Evolutionary conservation across 192 early-diverging fungal species (phyloP).

Genomic region (Radiomyces spectabilis): DNA sequence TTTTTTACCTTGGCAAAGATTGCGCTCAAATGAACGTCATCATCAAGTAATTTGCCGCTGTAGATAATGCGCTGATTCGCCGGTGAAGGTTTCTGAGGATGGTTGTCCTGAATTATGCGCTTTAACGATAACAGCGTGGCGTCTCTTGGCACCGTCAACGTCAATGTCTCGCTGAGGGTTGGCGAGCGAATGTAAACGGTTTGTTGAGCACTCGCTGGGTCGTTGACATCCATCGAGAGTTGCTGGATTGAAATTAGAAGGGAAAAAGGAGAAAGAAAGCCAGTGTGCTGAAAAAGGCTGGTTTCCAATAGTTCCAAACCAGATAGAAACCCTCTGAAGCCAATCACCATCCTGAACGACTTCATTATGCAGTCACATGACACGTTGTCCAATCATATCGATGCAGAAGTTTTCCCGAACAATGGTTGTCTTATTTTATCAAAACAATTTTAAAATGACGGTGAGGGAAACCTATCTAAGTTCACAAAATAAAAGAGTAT

Average conservation of each 20-base stretch:
- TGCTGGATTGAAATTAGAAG: neutral
- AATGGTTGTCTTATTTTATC: too few relatives aligned
- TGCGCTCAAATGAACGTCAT: slow-evolving; percentile 7
- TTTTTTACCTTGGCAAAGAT: slow-evolving; percentile 19
- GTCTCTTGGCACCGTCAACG: neutral
- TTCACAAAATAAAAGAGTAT: too few relatives aligned
- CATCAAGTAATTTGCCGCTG: slow-evolving; percentile 21
- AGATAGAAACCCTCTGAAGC: too few relatives aligned
- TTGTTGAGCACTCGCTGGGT: neutral
- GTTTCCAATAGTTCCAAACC: too few relatives aligned
- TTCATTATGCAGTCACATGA: neutral
- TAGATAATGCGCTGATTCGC: slow-evolving; percentile 26
- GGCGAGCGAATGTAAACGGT: slow-evolving; percentile 24
- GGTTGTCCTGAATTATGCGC: slow-evolving; percentile 7
- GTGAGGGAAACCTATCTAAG: too few relatives aligned
- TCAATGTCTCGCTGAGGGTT: slow-evolving; percentile 16
- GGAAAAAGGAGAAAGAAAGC: neutral
- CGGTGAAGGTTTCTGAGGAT: slow-evolving; percentile 22
- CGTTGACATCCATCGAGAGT: neutral
- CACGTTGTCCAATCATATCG: neutral
- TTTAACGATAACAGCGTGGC: slow-evolving; percentile 13
- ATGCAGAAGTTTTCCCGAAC: too few relatives aligned
- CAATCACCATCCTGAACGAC: too few relatives aligned
- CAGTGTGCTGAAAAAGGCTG: neutral
- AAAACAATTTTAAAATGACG: too few relatives aligned